Evolutionary conservation across 331 rosid species (phyloP), one percentile per base, ranked within the genome.

Genomic region (Acacia concinna): DNA sequence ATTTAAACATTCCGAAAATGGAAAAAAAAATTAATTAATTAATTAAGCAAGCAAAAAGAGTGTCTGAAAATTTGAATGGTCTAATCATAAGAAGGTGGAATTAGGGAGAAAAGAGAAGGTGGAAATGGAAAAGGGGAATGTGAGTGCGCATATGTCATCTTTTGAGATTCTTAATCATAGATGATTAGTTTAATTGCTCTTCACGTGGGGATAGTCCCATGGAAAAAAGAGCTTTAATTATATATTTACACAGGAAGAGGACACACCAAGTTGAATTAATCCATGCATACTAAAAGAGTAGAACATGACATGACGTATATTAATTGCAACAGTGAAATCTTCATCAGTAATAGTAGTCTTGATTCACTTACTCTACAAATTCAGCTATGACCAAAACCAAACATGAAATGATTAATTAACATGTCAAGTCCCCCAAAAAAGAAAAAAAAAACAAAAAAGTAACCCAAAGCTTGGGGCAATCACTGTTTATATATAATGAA

Each of bases 351-450:
- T 14, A 7, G 1, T 14, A 30, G 68, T 31, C 31, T 31, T 72
- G 54, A 71, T 80, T 59, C 31, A 35, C 37, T 38, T 18, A 59
- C 21, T 74, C 66, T 40, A 78, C 67, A 14, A 62, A 78, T 74
- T 78, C 71, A 74, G 70, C 66, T 57, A 62, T 74, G 76, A 78
- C 73, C 78, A 60, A 71, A 64, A 78, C 73, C 78, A 60, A 71
- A 64, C 76, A 63, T 5, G 20, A 34, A 71, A 54, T 71, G 54
- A 78, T 75, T 71, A 44, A 79, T 75, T 76, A 62, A 63, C 59
- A 74, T 38, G 8, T 49, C 27, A 60, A 72, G n/a, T n/a, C n/a
- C n/a, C n/a, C n/a, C 54, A 57, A 63, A 37, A 13, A 30, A 38
- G n/a, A n/a, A n/a, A n/a, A n/a, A n/a, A n/a, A n/a, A n/a, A n/a